Evolutionary conservation across 768 basidiomycete species (phyloP), one percentile per base, ranked within the genome.

Genomic region (Mrakia gelida): DNA sequence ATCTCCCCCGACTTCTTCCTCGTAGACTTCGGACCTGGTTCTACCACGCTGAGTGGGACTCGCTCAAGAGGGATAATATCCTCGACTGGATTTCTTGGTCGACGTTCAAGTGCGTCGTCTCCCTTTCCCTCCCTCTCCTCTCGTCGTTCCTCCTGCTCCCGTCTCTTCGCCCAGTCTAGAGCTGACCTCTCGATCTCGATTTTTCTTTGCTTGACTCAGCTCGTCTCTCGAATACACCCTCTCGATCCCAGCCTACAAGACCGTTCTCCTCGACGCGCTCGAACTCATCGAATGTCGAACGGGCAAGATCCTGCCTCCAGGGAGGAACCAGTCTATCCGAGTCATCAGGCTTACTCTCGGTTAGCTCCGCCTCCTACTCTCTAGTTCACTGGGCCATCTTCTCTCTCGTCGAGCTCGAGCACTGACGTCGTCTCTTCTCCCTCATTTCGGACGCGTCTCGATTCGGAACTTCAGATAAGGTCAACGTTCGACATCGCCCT

Each of bases 21-120:
- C 2, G 82, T 67, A 92, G 93, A 26, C 45, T 78, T 23, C 45
- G 77, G 68, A 78, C 77, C 5, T 78, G 77, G 93, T 95, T 95
- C 83, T 85, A 88, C 76, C 89, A 89, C 80, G 89, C 87, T 23
- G 89, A 90, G 0, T 96, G 92, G 91, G 90, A 90, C 0, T 86
- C 88, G 18, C 88, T 96, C 77, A 89, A 86, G 63, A 86, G 86
- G 26, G 85, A 88, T 56, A 89, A 93, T 82, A 85, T 93, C 76
- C 87, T 87, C 61, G 86, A 88, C 78, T 95, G 93, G 92, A 85
- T 96, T 43, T 90, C 92, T 76, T 95, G 94, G 93, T 88, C 89
- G 32, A 90, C 92, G 81, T 95, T 90, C 84, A 91, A 91, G 77
- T 73, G 13, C 23, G 71, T 73, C 41, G 23, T 34, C 23, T 68